These are phyloP conservation scores for Penicillium lagena DNA, from an alignment of 495 filamentous ascomycete genomes.

Conservation along the genomic window DNA sequence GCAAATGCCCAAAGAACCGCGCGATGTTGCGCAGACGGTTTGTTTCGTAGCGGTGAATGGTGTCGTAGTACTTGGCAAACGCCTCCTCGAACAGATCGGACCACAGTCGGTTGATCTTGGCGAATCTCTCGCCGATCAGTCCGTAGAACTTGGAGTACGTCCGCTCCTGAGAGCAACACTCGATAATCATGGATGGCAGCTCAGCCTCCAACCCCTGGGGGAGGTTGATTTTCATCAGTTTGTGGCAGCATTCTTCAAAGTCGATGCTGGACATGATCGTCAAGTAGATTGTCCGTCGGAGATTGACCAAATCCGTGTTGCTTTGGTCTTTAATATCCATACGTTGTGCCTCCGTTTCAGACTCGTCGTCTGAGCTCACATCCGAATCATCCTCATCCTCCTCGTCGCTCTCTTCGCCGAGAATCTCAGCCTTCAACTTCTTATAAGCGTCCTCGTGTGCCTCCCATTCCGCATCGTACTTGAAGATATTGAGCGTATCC, in stretches of 20 bases:
- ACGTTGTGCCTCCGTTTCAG: constrained; percentile 62
- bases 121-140: constrained; percentile 87
- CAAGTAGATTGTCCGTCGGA: constrained; percentile 90
- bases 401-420: constrained; percentile 81
- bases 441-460: constrained; percentile 86
- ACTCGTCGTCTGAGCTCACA: constrained; percentile 73
- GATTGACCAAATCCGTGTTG: constrained; percentile 89
- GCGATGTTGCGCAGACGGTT: constrained; percentile 92
- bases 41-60: constrained; percentile 93
- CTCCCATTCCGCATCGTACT: constrained; percentile 84
- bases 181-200: constrained; percentile 91
- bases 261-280: constrained; percentile 94
- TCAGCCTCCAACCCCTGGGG: constrained; percentile 85
- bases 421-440: constrained; percentile 83
- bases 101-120: constrained; percentile 93
- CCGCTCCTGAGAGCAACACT: constrained; percentile 90
- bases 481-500: constrained; percentile 90
- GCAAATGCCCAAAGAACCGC: constrained; percentile 86
- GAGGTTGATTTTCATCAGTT: constrained; percentile 85
- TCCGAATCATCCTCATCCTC: constrained; percentile 69
- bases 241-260: constrained; percentile 94
- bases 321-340: constrained; percentile 97
- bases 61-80: constrained; percentile 92
- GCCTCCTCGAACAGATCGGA: constrained; percentile 80
- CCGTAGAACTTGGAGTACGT: constrained; percentile 98